Percentiles rank a stretch among this genome's conserved stretches.
These are phyloP conservation scores for Pseudocohnilembus persalinus DNA, from an alignment of 169 alveolate genomes.

Conservation along the genomic window DNA sequence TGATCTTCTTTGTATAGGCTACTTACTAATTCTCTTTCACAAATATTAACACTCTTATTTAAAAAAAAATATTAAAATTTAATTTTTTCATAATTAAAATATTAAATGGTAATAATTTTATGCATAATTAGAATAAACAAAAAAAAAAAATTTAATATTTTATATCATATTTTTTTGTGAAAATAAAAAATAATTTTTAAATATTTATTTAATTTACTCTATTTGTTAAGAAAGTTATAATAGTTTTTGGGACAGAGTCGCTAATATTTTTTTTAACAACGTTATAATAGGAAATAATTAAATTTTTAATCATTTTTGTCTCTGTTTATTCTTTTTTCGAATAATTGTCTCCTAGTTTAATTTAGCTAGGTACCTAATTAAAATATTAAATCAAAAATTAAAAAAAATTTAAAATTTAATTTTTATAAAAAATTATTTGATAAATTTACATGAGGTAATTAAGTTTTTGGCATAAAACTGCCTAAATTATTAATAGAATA, in stretches of 20 bases:
- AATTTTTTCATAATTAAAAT: not conserved
- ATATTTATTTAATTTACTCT: constrained; percentile 29
- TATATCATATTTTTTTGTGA: too few species aligned
- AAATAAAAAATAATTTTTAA: not conserved
- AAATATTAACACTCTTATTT: constrained; percentile 22
- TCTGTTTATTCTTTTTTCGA: constrained; percentile 43
- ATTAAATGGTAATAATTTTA: constrained; percentile 6
- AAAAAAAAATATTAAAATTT: not conserved
- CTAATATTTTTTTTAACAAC: constrained; percentile 53
- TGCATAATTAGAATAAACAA: too few species aligned
- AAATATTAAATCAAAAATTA: not conserved
- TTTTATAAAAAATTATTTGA: too few species aligned
- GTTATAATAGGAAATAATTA: constrained; percentile 58
- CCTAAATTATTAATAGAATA: constrained; percentile 15
- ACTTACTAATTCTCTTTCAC: constrained; percentile 44
- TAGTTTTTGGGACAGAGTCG: constrained; percentile 60
- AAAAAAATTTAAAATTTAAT: too few species aligned
- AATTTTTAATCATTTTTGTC: constrained; percentile 52
- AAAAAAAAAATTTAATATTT: too few species aligned
- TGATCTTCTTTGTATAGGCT: constrained; percentile 33
- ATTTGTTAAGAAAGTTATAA: constrained; percentile 51
- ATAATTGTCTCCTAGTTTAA: constrained; percentile 15
- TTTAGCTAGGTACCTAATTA: constrained; percentile 30
- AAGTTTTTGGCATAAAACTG: not conserved
- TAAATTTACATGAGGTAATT: not conserved